Percentiles rank a stretch among this genome's conserved stretches.
Evolutionary conservation across 169 alveolate species (phyloP).

Genomic region (Plasmodium cynomolgi): DNA sequence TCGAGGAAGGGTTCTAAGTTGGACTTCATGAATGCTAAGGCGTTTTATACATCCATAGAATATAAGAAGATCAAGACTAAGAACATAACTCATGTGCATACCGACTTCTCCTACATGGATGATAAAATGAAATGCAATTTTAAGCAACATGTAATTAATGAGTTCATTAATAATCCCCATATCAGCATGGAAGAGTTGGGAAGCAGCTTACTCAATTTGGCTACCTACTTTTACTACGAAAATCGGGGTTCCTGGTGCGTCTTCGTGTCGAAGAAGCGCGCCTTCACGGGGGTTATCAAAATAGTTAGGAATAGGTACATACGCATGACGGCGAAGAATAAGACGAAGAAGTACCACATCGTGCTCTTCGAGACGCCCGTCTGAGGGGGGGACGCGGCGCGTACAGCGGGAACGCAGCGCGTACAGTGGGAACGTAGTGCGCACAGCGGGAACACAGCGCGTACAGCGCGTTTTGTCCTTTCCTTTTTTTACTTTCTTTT

Average conservation of each 20-base stretch:
- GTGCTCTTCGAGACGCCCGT: slow-evolving; percentile 65
- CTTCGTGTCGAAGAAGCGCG: slow-evolving; percentile 25
- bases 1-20: not conserved
- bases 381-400: not conserved
- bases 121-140: slow-evolving; percentile 71
- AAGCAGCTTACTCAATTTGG: slow-evolving; percentile 34
- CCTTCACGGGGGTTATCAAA: slow-evolving; percentile 31
- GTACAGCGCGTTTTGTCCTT: too few relatives aligned
- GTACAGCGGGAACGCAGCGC: not conserved
- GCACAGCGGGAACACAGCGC: too few relatives aligned
- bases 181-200: slow-evolving; percentile 47
- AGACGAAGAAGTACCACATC: slow-evolving; percentile 35
- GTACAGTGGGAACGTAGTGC: too few relatives aligned
- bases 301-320: slow-evolving; percentile 51
- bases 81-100: slow-evolving; percentile 45
- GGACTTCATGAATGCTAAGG: slow-evolving; percentile 45
- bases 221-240: slow-evolving; percentile 55
- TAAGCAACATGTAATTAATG: slow-evolving; percentile 72
- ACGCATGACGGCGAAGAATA: slow-evolving; percentile 62
- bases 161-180: slow-evolving; percentile 40
- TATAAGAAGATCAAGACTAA: slow-evolving; percentile 23
- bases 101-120: slow-evolving; percentile 66
- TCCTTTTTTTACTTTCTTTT: too few relatives aligned
- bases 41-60: slow-evolving; percentile 48
- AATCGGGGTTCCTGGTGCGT: slow-evolving; percentile 71